Conservation (phyloP, 2,329 filamentous ascomycete species). For the Ceratocystis ficicola region DNA sequence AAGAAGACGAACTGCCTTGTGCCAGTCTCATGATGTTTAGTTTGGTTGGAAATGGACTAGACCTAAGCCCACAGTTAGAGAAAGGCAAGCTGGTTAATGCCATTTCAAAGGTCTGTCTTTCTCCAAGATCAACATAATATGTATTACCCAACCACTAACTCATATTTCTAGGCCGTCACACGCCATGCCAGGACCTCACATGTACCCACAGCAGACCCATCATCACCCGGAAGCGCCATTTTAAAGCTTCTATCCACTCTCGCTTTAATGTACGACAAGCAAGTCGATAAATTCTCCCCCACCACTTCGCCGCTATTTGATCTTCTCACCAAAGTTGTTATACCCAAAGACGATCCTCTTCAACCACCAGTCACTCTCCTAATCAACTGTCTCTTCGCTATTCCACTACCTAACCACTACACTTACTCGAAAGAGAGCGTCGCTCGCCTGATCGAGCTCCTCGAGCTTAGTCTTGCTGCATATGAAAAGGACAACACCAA, state of each 20-base stretch:
- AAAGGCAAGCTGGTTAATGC: conserved; percentile 23
- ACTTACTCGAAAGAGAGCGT: conserved; percentile 21
- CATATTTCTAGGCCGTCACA: conserved; percentile 20
- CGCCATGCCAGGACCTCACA: conserved; percentile 22
- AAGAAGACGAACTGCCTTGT: conserved; percentile 23
- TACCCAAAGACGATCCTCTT: conserved; percentile 22
- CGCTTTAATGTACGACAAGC: conserved; percentile 23
- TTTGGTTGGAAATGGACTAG: conserved; percentile 21
- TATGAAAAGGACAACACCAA: conserved; percentile 20
- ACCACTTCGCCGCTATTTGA: conserved; percentile 23
- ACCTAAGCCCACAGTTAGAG: conserved; percentile 35
- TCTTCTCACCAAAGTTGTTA: conserved; percentile 22
- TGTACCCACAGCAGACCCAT: conserved; percentile 23
- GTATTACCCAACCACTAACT: neutral
- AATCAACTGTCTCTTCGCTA: conserved; percentile 24
- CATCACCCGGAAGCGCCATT: conserved; percentile 24
- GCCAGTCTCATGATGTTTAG: conserved; percentile 23
- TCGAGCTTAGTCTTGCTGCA: conserved; percentile 13
- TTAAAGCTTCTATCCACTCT: conserved; percentile 25
- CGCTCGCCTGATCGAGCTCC: conserved; percentile 11
- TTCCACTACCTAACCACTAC: conserved; percentile 23
- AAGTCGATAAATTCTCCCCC: conserved; percentile 23
- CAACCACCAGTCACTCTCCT: conserved; percentile 24
- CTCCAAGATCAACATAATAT: neutral
- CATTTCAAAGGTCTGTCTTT: conserved; percentile 23